Evolutionary conservation across 345 rosid genomes (phyloP).

Genomic region (Euphorbia peplus): DNA sequence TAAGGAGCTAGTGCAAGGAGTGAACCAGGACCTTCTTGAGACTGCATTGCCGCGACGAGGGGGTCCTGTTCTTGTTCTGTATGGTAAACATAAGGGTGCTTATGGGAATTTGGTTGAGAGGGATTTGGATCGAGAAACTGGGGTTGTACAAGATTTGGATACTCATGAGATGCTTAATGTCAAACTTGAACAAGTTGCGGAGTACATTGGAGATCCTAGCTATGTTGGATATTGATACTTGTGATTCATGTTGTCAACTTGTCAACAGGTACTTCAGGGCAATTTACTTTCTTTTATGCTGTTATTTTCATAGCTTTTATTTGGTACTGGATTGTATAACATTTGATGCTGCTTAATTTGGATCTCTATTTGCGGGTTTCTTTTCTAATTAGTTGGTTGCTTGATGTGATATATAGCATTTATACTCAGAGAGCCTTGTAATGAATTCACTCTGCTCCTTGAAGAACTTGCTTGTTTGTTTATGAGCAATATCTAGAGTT

Average conservation of each 20-base stretch:
- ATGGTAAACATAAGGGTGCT: constrained; percentile 63
- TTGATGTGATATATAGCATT: too few species aligned
- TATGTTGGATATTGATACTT: constrained; percentile 21
- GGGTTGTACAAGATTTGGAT: constrained; percentile 63
- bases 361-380: too few species aligned
- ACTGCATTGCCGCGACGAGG: constrained; percentile 86
- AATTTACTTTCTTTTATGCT: neutral
- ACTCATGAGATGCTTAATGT: constrained; percentile 58
- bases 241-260: neutral
- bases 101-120: constrained; percentile 69
- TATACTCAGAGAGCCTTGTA: too few species aligned
- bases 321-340: too few species aligned
- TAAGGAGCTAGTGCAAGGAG: constrained; percentile 65
- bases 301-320: too few species aligned
- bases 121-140: constrained; percentile 62
- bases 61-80: constrained; percentile 59
- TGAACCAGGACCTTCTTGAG: constrained; percentile 77
- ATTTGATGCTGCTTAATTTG: too few species aligned
- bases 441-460: too few species aligned
- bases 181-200: constrained; percentile 79
- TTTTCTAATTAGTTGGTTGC: too few species aligned
- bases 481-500: too few species aligned
- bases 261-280: neutral
- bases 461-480: too few species aligned
- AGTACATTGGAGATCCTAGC: constrained; percentile 68